phyloP scores from a whole-genome alignment of 228 moss, liverwort and hornwort species.

The Sphagnum magellanicum region DNA sequence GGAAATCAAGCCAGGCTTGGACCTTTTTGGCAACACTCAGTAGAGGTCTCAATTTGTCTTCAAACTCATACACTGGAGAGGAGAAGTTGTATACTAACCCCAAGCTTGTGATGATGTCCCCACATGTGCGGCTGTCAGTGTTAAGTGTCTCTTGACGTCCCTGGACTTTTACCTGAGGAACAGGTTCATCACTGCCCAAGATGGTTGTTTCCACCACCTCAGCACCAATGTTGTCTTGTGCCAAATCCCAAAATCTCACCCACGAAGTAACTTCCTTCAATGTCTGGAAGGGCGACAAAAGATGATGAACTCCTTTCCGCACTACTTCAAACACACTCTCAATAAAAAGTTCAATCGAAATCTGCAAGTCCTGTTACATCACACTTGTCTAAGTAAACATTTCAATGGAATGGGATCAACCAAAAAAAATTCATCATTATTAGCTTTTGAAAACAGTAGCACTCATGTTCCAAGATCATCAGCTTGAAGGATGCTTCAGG shows the following conservation, averaged over 20 bases:
- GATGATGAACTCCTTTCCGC: conserved; percentile 45
- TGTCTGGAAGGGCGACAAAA: conserved; percentile 71
- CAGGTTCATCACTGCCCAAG: conserved; percentile 59
- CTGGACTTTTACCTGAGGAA: conserved; percentile 36
- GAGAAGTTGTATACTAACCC: conserved; percentile 37
- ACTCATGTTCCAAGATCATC: too few relatives aligned
- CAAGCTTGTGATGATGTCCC: conserved; percentile 75
- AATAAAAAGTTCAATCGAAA: conserved; percentile 70
- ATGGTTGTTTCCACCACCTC: conserved; percentile 47
- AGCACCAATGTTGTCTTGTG: conserved; percentile 6
- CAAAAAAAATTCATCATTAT: too few relatives aligned
- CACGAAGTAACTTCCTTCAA: conserved; percentile 46
- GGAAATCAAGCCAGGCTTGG: too few relatives aligned
- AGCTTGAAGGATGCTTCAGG: too few relatives aligned
- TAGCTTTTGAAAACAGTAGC: too few relatives aligned
- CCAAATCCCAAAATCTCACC: conserved; percentile 29
- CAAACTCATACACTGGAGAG: not conserved
- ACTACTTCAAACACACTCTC: conserved; percentile 68
- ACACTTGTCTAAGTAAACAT: not conserved
- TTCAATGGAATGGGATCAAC: too few relatives aligned
- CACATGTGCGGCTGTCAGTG: conserved; percentile 86
- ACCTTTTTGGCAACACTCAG: too few relatives aligned
- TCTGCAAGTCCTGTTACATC: conserved; percentile 71
- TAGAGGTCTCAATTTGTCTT: too few relatives aligned
- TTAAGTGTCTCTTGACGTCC: conserved; percentile 36